Conservation (phyloP, 371 early-diverging fungal genomes). For the Sporodiniella umbellata region DNA sequence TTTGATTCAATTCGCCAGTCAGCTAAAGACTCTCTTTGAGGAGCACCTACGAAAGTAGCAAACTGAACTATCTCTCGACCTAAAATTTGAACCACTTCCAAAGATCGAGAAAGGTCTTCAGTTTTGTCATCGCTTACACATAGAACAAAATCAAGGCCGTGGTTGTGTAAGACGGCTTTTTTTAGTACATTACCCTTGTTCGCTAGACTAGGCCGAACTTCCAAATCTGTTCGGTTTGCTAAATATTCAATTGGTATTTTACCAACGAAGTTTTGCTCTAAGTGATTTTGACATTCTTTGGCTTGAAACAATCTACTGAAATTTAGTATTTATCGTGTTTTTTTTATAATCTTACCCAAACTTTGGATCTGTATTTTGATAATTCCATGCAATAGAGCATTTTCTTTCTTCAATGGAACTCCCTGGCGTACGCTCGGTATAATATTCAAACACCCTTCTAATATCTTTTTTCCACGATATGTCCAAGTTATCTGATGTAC, state of each 20-base stretch:
- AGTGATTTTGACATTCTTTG: constrained; percentile 83
- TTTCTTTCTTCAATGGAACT: constrained; percentile 75
- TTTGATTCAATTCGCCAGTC: background rate
- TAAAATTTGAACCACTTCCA: no score
- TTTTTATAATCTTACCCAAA: constrained; percentile 52
- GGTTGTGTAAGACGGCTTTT: background rate
- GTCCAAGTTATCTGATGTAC: constrained; percentile 70
- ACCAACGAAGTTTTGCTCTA: constrained; percentile 71
- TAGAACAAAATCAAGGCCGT: constrained; percentile 19
- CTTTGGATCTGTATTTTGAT: constrained; percentile 79
- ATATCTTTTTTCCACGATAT: constrained; percentile 81
- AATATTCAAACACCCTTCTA: constrained; percentile 75
- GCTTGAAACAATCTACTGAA: constrained; percentile 62
- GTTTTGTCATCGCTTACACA: constrained; percentile 95
- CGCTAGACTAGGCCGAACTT: constrained; percentile 72
- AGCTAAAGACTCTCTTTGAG: background rate
- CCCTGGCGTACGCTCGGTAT: constrained; percentile 83
- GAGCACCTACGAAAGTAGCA: constrained; percentile 66
- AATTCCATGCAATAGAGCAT: constrained; percentile 83
- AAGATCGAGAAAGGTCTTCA: constrained; percentile 84
- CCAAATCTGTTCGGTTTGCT: constrained; percentile 90
- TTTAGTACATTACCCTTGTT: constrained; percentile 35
- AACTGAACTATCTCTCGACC: no score
- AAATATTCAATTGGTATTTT: constrained; percentile 89
- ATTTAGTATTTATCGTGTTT: background rate